Evolutionary conservation across 805 yeast species (phyloP), one percentile per base, ranked within the genome.

Genomic region (Candida chilensis): DNA sequence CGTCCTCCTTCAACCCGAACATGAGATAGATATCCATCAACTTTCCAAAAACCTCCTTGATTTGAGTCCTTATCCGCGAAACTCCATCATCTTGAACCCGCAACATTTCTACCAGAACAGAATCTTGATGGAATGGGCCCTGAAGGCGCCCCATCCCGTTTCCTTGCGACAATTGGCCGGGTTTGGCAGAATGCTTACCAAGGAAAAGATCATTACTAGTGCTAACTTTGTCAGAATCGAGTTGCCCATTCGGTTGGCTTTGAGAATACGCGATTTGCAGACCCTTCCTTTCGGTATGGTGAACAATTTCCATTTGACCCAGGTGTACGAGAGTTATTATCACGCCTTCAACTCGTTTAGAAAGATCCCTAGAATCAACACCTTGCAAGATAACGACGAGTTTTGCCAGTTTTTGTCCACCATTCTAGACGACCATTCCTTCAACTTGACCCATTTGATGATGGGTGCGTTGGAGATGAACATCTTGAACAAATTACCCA

Each of bases 391-490:
- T 32, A 90, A 90, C 48, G 77, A 72, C 24, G 55, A 54, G 39
- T 88, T 90, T 50, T 79, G 94, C 47, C 60, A 61, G 16, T 67
- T 74, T 31, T 57, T 88, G 33, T 65, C 71, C 17, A 61, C 67
- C 19, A 69, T 87, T 37, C 58, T 90, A 40, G 86, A 80, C 50
- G 82, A 78, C 44, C 95, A 90, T 54, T 67, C 86, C 29, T 60
- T 80, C 32, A 83, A 86, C 38, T 63, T 90, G 36, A 92, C 96
- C 1, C 90, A 88, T 50, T 61, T 88, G 36, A 81, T 90, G 65
- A 83, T 87, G 87, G 97, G 97, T 2, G 86, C 94, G 1, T 59
- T 87, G 28, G 96, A 90, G 44, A 78, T 78, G 37, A 72, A 82
- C 10, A 74, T 79, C 21, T 48, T 79, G 28, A 52, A 64, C 31